Percentiles rank a stretch among this genome's conserved stretches.
These are phyloP conservation scores for Trichomonas tenax DNA, from an alignment of 208 protist genomes.

Conservation along the genomic window DNA sequence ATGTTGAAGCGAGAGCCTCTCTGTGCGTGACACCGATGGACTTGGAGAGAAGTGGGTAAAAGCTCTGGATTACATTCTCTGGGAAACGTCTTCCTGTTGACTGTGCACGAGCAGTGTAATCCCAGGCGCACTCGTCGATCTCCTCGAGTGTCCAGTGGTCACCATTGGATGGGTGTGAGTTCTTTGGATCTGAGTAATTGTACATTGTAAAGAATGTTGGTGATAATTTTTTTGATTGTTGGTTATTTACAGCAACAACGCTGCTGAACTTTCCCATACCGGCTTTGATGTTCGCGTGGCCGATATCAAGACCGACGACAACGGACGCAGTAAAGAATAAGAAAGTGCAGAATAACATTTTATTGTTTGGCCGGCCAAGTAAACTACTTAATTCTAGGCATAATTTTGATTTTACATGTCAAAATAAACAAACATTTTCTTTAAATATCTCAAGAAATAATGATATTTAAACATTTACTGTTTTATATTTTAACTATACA, in stretches of 20 bases:
- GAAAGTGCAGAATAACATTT: background rate
- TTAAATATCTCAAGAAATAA: background rate
- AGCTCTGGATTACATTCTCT: background rate
- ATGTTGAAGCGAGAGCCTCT: background rate
- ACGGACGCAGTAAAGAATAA: background rate
- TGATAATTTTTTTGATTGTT: slow-evolving; percentile 4
- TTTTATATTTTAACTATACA: no score
- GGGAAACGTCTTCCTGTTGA: background rate
- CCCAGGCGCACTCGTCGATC: background rate
- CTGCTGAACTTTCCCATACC: background rate
- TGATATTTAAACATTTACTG: background rate
- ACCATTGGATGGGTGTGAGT: background rate
- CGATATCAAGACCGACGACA: background rate
- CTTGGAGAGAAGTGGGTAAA: background rate
- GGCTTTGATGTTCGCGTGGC: background rate
- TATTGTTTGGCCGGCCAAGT: background rate
- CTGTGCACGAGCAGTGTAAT: background rate
- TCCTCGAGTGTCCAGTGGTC: background rate
- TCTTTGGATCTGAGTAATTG: background rate
- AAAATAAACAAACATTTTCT: background rate
- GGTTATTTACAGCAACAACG: background rate
- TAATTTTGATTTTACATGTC: background rate
- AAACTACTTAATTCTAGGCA: background rate
- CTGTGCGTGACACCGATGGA: background rate
- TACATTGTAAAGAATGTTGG: background rate